Conservation (phyloP, 805 yeast species). For the Wickerhamiella slavikovae region DNA sequence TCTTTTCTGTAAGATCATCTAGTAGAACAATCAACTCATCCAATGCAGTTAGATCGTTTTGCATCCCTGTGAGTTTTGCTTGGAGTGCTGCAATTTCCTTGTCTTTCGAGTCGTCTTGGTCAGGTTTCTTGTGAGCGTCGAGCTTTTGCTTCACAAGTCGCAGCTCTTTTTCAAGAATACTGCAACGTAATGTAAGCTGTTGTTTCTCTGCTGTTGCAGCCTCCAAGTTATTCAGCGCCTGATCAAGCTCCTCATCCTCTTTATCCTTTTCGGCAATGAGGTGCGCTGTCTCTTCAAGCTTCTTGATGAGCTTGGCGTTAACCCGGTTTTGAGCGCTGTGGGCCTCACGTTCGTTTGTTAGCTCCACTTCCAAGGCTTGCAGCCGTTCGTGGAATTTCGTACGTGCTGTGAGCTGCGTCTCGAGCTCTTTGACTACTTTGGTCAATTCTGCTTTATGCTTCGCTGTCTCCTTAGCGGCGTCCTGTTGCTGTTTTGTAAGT, state of each 20-base stretch:
- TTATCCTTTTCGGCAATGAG: constrained; percentile 8
- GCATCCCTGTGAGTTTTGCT: constrained; percentile 5
- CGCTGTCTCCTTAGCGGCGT: too few relatives aligned
- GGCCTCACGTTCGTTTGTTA: constrained; percentile 12
- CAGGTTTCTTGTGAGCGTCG: background rate
- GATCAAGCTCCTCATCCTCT: constrained; percentile 7
- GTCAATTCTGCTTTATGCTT: constrained; percentile 28
- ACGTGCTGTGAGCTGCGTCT: constrained; percentile 8
- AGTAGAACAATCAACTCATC: constrained; percentile 64
- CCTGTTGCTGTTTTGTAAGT: too few relatives aligned
- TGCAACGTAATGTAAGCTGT: too few relatives aligned
- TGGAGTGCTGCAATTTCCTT: background rate
- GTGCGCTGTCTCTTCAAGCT: constrained; percentile 16
- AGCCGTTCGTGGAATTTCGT: constrained; percentile 6
- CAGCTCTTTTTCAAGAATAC: background rate
- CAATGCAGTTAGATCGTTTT: constrained; percentile 24
- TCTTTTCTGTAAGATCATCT: constrained; percentile 56
- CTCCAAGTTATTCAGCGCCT: constrained; percentile 1
- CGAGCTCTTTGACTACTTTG: constrained; percentile 4
- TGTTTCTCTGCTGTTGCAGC: background rate
- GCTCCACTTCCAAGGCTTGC: constrained; percentile 2
- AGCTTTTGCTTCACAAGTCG: background rate
- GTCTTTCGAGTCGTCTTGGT: background rate
- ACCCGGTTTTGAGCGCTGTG: constrained; percentile 9
- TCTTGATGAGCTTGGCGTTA: constrained; percentile 25